Base-by-base conservation (phyloP, 495 filamentous ascomycete genomes). In the Letharia columbiana region DNA sequence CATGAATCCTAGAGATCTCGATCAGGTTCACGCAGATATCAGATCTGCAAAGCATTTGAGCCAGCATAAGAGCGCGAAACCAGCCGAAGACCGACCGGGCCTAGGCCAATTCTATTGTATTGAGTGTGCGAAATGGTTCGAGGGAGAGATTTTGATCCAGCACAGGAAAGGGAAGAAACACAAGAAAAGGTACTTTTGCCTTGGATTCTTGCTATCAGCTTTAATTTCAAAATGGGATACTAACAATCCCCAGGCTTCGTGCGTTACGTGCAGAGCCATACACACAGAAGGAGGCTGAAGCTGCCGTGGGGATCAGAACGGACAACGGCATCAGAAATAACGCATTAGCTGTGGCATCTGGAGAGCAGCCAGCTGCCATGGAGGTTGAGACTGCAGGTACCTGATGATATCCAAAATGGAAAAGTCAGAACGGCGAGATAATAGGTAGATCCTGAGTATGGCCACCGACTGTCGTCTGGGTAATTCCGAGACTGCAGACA, bases 121-220 rank as follows among this genome's bases (percentile, higher is more conserved):
- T n/a, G 90, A 96, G 77, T 98, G 93, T 72, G 86, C 92, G 49
- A 97, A 96, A 79, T 97, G 89, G 87, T 97, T 93, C 75, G 94
- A 97, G 77, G 88, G 86, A 63, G 91, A 95, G 61, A 76, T 87
- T 71, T 78, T 96, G 66, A 80, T 84, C 39, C 77, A 82, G 39
- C 94, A 98, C 75, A 79, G 77, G 44, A 91, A 89, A 77, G 91
- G 92, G 65, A 98, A 96, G 79, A 87, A 86, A 49, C 93, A 98
- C 76, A 96, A 91, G 82, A 83, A 90, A 79, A 87, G 89, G 92
- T 96, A 72, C 68, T 81, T 78, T 12, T 63, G 13, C n/a, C 60
- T 57, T 9, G 3, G 20, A 17, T n/a, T 12, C 1, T 6, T 12
- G n/a, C 11, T 42, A 15, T 6, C 8, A 45, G 28, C 52, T 35